phyloP scores from a whole-genome alignment of 129 eudicot genomes.

The Centaurea solstitialis region DNA sequence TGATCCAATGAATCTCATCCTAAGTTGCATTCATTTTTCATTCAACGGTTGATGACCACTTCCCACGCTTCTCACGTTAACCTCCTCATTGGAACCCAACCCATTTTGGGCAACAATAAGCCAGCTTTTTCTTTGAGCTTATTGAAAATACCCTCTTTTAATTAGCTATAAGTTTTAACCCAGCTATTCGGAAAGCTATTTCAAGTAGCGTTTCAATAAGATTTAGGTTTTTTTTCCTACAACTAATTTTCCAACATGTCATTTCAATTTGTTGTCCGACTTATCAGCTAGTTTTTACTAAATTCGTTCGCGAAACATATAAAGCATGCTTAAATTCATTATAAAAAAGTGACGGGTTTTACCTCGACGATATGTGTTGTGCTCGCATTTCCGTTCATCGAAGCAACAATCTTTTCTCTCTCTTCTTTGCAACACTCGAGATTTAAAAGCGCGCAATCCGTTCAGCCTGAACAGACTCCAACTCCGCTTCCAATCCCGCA shows the following conservation, averaged over 20 bases:
- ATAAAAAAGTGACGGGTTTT: neutral
- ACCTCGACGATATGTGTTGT: conserved; percentile 7
- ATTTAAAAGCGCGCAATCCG: conserved; percentile 78
- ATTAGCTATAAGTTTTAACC: neutral
- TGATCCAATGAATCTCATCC: too few relatives aligned
- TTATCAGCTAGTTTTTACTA: neutral
- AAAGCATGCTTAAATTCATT: neutral
- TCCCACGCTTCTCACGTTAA: too few relatives aligned
- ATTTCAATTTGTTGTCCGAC: neutral
- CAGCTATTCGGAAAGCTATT: neutral
- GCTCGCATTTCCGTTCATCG: conserved; percentile 9
- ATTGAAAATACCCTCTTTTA: neutral
- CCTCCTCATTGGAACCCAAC: too few relatives aligned
- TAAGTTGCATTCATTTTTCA: too few relatives aligned
- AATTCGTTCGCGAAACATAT: neutral
- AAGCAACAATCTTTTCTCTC: conserved; percentile 58
- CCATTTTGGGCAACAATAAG: too few relatives aligned
- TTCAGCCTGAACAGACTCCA: conserved; percentile 59
- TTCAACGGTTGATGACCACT: too few relatives aligned
- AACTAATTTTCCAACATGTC: too few relatives aligned
- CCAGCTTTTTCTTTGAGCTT: neutral
- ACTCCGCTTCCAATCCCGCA: conserved; percentile 63
- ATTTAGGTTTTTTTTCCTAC: neutral
- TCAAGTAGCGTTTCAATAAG: neutral
- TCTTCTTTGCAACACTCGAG: conserved; percentile 98